Evolutionary conservation across 768 basidiomycete species (phyloP), one percentile per base, ranked within the genome.

Genomic region (Phylloporus sp.): DNA sequence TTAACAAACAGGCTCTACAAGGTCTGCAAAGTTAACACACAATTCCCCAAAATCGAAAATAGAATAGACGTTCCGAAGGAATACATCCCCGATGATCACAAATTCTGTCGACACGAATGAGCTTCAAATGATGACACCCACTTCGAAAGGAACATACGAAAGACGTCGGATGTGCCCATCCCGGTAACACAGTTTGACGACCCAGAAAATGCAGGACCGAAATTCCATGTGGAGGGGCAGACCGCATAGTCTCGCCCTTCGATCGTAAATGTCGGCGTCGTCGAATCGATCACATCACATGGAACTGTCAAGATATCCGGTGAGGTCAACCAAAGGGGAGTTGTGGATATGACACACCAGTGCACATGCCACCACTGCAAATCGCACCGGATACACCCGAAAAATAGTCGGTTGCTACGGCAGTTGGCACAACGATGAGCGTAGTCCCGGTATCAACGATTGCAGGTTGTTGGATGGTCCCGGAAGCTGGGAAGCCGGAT

Each of bases 11-110:
- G 44, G 22, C 1, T 24, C 27, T 23, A 11, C 26, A 47, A 59
- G 65, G 2, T 54, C 49, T 32, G 73, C 76, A 55, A 77, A 73
- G 23, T 67, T 64, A 23, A 76, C 75, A n/a, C 47, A 61, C 2
- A 41, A 58, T 29, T 62, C 58, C 1, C 56, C 64, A 10, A 63
- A 54, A 16, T 75, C 55, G 49, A 71, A 64, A 13, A 62, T 47
- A 13, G 65, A 50, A 27, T 64, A 67, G 2, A 64, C 56, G 16
- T 52, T 52, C 42, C 38, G 57, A 29, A 69, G 35, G 42, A 70
- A 66, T 20, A 64, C 62, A 28, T 62, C 67, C 20, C 64, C 69
- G 18, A 68, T 16, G 45, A 68, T 64, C 39, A 53, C 38, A 41
- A 60, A 55, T 10, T 4, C 61, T 65, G 38, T 24, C 16, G 16